Evolutionary conservation across 2,329 filamentous ascomycete genomes (phyloP).

Genomic region (Cercospora sp.): DNA sequence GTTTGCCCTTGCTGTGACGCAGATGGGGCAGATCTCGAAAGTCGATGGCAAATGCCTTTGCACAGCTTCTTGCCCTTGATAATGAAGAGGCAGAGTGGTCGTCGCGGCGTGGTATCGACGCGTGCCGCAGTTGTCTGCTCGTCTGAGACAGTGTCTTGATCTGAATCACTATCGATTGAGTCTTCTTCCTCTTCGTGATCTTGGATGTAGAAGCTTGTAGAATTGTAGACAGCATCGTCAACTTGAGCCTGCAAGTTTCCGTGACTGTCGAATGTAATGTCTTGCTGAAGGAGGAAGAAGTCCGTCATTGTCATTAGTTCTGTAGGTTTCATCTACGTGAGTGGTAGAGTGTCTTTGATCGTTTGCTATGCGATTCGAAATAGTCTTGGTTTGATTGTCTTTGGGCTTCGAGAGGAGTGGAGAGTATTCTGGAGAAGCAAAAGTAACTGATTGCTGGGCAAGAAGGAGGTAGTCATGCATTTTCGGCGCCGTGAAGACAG

Average conservation of each 20-base stretch:
- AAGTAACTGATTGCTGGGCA: background rate
- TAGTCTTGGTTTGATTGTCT: background rate
- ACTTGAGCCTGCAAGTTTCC: slow-evolving; percentile 6
- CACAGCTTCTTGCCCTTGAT: background rate
- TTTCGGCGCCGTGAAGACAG: background rate
- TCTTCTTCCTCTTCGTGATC: background rate
- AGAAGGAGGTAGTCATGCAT: background rate
- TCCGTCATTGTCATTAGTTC: background rate
- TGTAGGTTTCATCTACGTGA: background rate
- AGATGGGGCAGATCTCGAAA: background rate
- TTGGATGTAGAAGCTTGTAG: background rate
- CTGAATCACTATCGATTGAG: background rate
- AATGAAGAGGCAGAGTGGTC: background rate
- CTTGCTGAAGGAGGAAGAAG: background rate
- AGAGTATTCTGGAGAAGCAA: background rate
- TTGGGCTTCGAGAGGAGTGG: background rate
- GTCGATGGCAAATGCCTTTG: background rate
- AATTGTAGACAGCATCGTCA: background rate
- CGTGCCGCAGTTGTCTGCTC: background rate
- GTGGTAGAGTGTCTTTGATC: background rate
- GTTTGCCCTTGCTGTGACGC: background rate
- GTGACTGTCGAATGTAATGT: slow-evolving; percentile 1
- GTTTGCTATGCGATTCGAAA: background rate
- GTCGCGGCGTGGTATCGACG: background rate
- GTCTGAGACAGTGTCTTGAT: background rate